Percentiles rank a stretch among this genome's conserved stretches.
phyloP scores from a whole-genome alignment of 306 rosid genomes.

The Comarum palustre region DNA sequence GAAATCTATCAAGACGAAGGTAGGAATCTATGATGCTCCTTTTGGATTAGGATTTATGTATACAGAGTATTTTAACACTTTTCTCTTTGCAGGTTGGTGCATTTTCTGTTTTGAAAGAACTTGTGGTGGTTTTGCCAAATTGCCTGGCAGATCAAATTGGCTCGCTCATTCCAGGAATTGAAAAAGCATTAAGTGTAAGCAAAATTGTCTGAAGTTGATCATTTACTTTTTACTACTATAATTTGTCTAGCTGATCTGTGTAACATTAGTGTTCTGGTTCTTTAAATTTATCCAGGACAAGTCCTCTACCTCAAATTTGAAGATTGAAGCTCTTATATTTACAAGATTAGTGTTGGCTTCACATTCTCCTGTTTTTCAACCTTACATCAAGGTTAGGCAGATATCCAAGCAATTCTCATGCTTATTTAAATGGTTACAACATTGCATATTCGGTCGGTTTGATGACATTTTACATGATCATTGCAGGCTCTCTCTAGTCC shows the following conservation, averaged over 20 bases:
- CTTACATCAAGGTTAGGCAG: slow-evolving; percentile 67
- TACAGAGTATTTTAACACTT: background rate
- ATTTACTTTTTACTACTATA: background rate
- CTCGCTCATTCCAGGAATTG: slow-evolving; percentile 98
- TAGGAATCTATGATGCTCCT: slow-evolving; percentile 24
- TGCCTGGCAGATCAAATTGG: slow-evolving; percentile 97
- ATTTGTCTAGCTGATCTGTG: slow-evolving; percentile 19
- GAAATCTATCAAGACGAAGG: slow-evolving; percentile 98
- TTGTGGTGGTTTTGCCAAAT: slow-evolving; percentile 94
- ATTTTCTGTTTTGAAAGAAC: slow-evolving; percentile 93
- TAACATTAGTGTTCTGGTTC: background rate
- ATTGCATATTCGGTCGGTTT: background rate
- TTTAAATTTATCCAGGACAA: slow-evolving; percentile 57
- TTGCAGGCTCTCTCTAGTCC: slow-evolving; percentile 93
- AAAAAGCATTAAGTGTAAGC: slow-evolving; percentile 87
- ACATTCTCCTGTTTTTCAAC: slow-evolving; percentile 94
- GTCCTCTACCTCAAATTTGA: slow-evolving; percentile 94
- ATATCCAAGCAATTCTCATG: background rate
- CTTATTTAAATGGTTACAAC: background rate
- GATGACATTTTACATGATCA: background rate
- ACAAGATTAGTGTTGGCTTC: slow-evolving; percentile 88
- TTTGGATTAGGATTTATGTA: slow-evolving; percentile 7
- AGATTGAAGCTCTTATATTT: slow-evolving; percentile 92
- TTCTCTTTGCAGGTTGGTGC: slow-evolving; percentile 81
- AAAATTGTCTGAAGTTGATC: slow-evolving; percentile 12